A percentile compares a stretch with the other conserved stretches of the same genome.
Evolutionary conservation across 805 yeast genomes (phyloP).

Genomic region (Lachancea sp.): DNA sequence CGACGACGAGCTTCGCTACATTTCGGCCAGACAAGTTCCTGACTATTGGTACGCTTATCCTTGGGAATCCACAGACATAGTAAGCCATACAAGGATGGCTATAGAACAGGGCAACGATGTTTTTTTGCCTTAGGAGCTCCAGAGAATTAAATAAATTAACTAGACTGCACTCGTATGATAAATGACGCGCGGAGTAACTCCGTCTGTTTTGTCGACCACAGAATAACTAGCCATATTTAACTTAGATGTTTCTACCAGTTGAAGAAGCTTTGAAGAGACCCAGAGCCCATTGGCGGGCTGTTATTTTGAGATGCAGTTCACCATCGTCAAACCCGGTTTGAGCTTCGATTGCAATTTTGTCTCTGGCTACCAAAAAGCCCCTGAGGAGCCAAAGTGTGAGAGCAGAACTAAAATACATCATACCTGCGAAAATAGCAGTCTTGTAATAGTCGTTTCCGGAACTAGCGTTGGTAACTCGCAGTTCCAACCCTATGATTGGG

Average conservation of each 20-base stretch:
- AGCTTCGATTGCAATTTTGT: slow-evolving; percentile 28
- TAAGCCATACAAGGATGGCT: slow-evolving; percentile 63
- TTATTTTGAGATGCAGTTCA: slow-evolving; percentile 18
- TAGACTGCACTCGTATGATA: too few relatives aligned
- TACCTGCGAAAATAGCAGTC: slow-evolving; percentile 55
- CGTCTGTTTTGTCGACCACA: too few relatives aligned
- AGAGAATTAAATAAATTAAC: too few relatives aligned
- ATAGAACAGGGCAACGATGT: slow-evolving; percentile 68
- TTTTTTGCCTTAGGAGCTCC: slow-evolving; percentile 27
- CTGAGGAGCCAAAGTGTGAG: slow-evolving; percentile 40
- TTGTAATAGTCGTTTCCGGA: slow-evolving; percentile 41
- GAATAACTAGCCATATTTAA: too few relatives aligned
- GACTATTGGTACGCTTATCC: slow-evolving; percentile 85
- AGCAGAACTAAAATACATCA: slow-evolving; percentile 44
- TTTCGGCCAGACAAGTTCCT: slow-evolving; percentile 69
- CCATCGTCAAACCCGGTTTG: slow-evolving; percentile 27
- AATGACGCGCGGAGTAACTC: too few relatives aligned
- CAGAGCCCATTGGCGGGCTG: slow-evolving; percentile 1
- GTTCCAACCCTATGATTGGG: slow-evolving; percentile 53
- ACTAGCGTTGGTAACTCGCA: slow-evolving; percentile 33
- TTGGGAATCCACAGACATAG: slow-evolving; percentile 77
- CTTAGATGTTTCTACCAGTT: slow-evolving; percentile 2
- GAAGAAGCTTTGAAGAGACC: slow-evolving; percentile 9
- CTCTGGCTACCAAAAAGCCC: slow-evolving; percentile 51
- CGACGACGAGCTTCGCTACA: slow-evolving; percentile 50